Evolutionary conservation across 768 basidiomycete species (phyloP), one percentile per base, ranked within the genome.

Genomic region (Lactarius akahatsu): DNA sequence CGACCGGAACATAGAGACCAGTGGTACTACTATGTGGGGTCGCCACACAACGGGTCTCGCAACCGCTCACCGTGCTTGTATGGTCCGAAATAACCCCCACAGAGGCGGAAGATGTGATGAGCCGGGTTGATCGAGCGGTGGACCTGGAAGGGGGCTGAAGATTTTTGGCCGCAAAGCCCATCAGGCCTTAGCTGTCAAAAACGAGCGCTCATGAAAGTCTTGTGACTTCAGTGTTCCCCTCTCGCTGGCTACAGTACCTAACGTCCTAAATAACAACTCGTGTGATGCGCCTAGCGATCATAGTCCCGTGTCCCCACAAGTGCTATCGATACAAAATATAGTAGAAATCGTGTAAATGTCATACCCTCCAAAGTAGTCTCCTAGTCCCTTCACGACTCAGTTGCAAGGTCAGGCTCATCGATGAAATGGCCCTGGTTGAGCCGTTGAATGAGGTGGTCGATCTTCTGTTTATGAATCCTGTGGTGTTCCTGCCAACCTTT

Each of bases 401-500:
- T 55, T 59, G 52, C 32, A 2, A 56, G 68, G 30, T 69, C 68
- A 11, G 56, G 65, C 52, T 72, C 76, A 43, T 83, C 82, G 41
- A 84, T 78, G 50, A 74, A 79, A 73, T 89, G 86, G 15, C 90
- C 91, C 36, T 80, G 80, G 13, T 73, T 73, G 23, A 94, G 74
- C 70, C 82, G 80, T 66, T 85, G 79, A 52, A 91, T 88, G 47
- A 91, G 82, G 76, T 92, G 87, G 71, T 93, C 92, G 68, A 94
- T 92, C 73, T 91, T 92, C 15, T 85, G 81, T 73, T 93, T 94
- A 74, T 94, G 92, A 71, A 93, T 92, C 52, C 92, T 85, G 74
- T 93, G 88, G 74, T 94, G 92, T 72, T 94, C 92, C 75, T 94
- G 92, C 92, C 92, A 94, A 16, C 92, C 92, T 74, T 94, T 94